These are phyloP conservation scores for Ascochyta fabae DNA, from an alignment of 2,329 filamentous ascomycete genomes.

Conservation along the genomic window DNA sequence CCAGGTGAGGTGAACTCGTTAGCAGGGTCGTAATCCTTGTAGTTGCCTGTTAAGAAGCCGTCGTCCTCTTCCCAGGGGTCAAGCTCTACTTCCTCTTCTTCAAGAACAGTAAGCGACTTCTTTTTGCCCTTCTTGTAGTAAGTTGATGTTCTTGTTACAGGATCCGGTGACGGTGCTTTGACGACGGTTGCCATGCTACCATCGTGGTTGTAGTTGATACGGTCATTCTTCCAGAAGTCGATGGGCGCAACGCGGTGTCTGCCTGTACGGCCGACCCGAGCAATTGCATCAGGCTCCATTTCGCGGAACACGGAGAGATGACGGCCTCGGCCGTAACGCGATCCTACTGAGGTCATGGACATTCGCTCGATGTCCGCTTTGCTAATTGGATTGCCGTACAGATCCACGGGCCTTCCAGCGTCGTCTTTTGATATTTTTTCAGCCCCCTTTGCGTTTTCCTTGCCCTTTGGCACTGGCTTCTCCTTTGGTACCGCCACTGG, in stretches of 20 bases:
- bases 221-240: slow-evolving; percentile 86
- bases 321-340: slow-evolving; percentile 44
- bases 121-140: slow-evolving; percentile 38
- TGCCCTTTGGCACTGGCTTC: slow-evolving; percentile 22
- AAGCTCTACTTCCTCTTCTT: slow-evolving; percentile 62
- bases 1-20: slow-evolving; percentile 63
- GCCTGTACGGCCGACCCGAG: slow-evolving; percentile 66
- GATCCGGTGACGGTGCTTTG: slow-evolving; percentile 69
- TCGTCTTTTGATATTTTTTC: slow-evolving; percentile 19
- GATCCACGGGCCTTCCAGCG: slow-evolving; percentile 41
- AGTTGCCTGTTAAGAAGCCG: slow-evolving; percentile 68
- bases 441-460: slow-evolving; percentile 12
- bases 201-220: slow-evolving; percentile 71
- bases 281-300: slow-evolving; percentile 39
- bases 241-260: slow-evolving; percentile 79
- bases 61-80: slow-evolving; percentile 76
- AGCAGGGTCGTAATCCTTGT: slow-evolving; percentile 68
- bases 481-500: slow-evolving; percentile 32
- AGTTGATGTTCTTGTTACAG: slow-evolving; percentile 43
- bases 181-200: slow-evolving; percentile 79
- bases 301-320: slow-evolving; percentile 45
- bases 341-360: slow-evolving; percentile 40
- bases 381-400: slow-evolving; percentile 40
- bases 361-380: slow-evolving; percentile 44
- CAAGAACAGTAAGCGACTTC: slow-evolving; percentile 45